Evolutionary conservation across 2,329 filamentous ascomycete genomes (phyloP).

Genomic region (Chrysoporthe puriensis): DNA sequence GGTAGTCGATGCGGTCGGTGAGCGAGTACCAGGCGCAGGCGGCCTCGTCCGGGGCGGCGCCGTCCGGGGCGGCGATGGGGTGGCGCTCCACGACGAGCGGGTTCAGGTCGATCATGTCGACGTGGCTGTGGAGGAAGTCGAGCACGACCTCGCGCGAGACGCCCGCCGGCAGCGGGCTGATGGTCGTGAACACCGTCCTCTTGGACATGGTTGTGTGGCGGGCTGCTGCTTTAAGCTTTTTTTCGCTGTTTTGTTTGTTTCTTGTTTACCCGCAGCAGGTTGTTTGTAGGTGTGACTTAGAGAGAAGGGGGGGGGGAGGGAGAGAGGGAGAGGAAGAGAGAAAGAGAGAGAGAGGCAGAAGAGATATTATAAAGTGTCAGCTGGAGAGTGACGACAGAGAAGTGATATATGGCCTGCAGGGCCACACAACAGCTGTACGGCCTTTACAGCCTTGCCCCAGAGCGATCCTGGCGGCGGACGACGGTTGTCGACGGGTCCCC

Average conservation of each 20-base stretch:
- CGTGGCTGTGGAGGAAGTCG: slow-evolving; percentile 75
- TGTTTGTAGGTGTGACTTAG: not conserved
- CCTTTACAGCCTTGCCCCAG: not conserved
- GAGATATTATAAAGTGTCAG: too few species aligned
- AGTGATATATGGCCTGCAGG: not conserved
- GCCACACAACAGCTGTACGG: too few species aligned
- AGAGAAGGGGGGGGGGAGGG: not conserved
- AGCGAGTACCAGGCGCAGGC: slow-evolving; percentile 77
- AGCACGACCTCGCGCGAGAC: slow-evolving; percentile 73
- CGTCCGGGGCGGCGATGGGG: slow-evolving; percentile 67
- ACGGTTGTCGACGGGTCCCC: not conserved
- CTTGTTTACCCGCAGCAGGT: not conserved
- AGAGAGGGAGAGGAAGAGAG: too few species aligned
- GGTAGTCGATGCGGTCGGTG: slow-evolving; percentile 75
- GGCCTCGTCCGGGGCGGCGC: slow-evolving; percentile 71
- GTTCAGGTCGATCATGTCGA: slow-evolving; percentile 86
- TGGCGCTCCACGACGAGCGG: slow-evolving; percentile 77
- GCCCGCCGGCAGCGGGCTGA: slow-evolving; percentile 73
- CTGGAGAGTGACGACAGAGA: not conserved
- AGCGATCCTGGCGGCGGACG: slow-evolving; percentile 1
- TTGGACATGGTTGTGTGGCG: slow-evolving; percentile 56
- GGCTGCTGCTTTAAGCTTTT: too few species aligned
- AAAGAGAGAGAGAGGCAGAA: not conserved
- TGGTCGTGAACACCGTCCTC: slow-evolving; percentile 72
- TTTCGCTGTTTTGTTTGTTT: not conserved